Base-by-base conservation (phyloP, 2,329 filamentous ascomycete genomes). In the Colletotrichum cereale region DNA sequence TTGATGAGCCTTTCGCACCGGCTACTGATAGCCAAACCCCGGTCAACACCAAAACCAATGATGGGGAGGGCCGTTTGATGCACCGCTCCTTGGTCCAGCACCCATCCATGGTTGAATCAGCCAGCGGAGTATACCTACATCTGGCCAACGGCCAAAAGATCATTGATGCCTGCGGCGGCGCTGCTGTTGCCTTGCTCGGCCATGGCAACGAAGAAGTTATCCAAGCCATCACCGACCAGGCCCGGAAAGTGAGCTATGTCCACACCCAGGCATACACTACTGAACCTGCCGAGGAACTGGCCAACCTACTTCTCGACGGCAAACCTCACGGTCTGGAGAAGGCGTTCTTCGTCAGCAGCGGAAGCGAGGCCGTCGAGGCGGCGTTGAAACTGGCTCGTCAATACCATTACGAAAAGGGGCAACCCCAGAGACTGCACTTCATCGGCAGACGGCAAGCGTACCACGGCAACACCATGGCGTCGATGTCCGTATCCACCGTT, bases 401-500 rank as follows among this genome's bases (percentile, higher is more conserved):
- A 73, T 88, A 86, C 73, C 84, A 80, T 73, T 77, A 81, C 24
- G 85, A 87, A 60, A 77, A 76, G 4, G 78, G 79, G 11, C 75
- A 83, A 64, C 74, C 79, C 2, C 64, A 82, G 66, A 77, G 85
- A 3, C 74, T 78, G 5, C 79, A 82, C 55, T 82, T 86, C 72
- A 83, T 88, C n/a, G 78, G 81, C 0, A 76, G 86, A 3, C 77
- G 79, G 26, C 83, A 86, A 72, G 81, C 78, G 5, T 88, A 87
- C 69, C 86, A 88, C 74, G 85, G 86, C 7, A 87, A 85, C 68
- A 87, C 85, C 0, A 78, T 87, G 14, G 85, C 84, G 0, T 78
- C 84, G 0, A 79, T 87, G 64, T 82, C 80, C 8, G 76, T 86
- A 2, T 82, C 83, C 0, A 72, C 72, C 5, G 76, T 79, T 52